Conservation (phyloP, 371 early-diverging fungal species). For the Smittium culicis region DNA sequence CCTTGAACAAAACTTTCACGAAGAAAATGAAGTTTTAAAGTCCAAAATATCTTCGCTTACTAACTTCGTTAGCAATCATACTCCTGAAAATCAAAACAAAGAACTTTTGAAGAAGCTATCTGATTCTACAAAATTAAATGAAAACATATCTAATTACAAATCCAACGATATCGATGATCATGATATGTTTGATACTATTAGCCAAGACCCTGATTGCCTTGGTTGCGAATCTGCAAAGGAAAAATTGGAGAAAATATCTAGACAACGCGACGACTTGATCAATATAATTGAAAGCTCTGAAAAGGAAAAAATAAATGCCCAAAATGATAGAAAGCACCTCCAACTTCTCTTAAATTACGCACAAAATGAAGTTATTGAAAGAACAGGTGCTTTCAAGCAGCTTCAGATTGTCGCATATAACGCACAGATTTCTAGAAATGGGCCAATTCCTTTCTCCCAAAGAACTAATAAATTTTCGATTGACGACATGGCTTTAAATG, state of each 20-base stretch:
- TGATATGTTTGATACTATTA: not conserved
- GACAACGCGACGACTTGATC: constrained; percentile 12
- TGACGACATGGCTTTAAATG: not conserved
- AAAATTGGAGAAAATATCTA: not conserved
- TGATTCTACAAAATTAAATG: not conserved
- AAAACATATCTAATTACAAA: not conserved
- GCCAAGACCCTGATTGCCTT: not conserved
- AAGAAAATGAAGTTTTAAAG: constrained; percentile 17
- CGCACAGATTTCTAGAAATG: not conserved
- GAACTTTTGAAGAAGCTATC: not conserved
- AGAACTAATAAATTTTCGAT: not conserved
- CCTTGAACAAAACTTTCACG: constrained; percentile 16
- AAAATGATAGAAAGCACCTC: not conserved
- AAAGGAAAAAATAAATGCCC: constrained; percentile 16
- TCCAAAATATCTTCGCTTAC: not conserved
- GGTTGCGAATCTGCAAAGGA: not conserved
- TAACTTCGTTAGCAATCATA: not conserved
- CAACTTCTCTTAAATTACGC: not conserved
- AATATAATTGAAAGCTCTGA: constrained; percentile 17
- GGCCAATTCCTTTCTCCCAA: not conserved
- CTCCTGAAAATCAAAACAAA: not conserved
- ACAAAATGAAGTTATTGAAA: constrained; percentile 6
- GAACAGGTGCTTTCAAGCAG: not conserved
- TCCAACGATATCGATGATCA: not conserved
- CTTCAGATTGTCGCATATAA: not conserved